Conservation (phyloP, 352 stramenopile genomes). For the Pythium chondricola region DNA sequence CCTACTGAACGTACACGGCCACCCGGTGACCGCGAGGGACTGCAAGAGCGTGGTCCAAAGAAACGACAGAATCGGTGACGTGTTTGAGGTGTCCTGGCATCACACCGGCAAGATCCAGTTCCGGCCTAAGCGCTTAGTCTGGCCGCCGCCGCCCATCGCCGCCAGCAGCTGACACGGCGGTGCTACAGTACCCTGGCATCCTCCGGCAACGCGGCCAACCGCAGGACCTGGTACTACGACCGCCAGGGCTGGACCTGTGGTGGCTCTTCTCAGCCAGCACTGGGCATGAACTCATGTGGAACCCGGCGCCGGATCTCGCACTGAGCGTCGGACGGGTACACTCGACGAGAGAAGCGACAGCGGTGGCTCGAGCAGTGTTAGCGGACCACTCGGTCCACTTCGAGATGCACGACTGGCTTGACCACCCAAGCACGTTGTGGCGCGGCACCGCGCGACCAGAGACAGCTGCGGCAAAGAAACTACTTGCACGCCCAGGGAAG, state of each 20-base stretch:
- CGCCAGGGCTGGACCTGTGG: not conserved
- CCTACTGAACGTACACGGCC: not conserved
- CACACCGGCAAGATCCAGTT: not conserved
- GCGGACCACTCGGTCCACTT: not conserved
- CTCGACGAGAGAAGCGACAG: not conserved
- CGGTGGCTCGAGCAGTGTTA: not conserved
- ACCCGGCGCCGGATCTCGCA: not conserved
- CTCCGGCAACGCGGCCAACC: not conserved
- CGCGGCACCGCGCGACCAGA: not conserved
- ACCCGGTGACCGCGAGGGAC: not conserved
- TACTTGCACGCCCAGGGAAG: too few relatives aligned
- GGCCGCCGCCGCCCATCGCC: not conserved
- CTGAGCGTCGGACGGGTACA: not conserved
- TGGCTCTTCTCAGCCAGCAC: not conserved
- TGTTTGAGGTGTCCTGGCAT: not conserved
- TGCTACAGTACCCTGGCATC: not conserved
- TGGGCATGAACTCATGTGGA: not conserved
- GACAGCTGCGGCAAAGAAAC: not conserved
- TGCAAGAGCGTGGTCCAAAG: not conserved
- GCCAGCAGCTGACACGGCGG: not conserved
- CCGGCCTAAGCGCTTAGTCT: not conserved
- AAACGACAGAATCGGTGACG: not conserved
- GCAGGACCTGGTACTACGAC: not conserved
- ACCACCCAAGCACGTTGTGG: not conserved
- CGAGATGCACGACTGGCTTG: not conserved